Percentiles rank a stretch among this genome's conserved stretches.
These are phyloP conservation scores for Acanthochlamys bracteata DNA, from an alignment of 106 monocot species.

Conservation along the genomic window DNA sequence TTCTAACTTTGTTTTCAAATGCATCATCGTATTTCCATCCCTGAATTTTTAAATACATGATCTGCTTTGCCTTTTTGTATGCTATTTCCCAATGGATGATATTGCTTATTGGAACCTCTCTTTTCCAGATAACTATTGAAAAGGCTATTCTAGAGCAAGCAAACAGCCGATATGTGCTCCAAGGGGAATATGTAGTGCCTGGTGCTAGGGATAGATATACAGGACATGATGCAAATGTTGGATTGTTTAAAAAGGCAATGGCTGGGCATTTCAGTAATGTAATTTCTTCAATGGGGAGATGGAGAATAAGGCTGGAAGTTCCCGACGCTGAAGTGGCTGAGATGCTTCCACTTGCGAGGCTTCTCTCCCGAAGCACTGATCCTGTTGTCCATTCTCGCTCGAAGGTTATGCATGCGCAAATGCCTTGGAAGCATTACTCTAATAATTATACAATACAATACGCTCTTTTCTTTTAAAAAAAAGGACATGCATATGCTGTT, in stretches of 20 bases:
- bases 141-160: slow-evolving; percentile 91
- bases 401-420: slow-evolving; percentile 38
- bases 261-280: slow-evolving; percentile 77
- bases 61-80: no score
- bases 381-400: slow-evolving; percentile 92
- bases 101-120: no score
- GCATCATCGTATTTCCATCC: no score
- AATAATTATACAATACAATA: no score
- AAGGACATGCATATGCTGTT: no score
- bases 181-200: slow-evolving; percentile 98
- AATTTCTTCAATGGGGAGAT: slow-evolving; percentile 94
- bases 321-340: slow-evolving; percentile 94
- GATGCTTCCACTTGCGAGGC: slow-evolving; percentile 95
- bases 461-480: no score
- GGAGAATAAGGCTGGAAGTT: slow-evolving; percentile 94
- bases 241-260: slow-evolving; percentile 64
- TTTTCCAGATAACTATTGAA: slow-evolving; percentile 77
- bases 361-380: slow-evolving; percentile 95
- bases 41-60: no score
- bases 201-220: slow-evolving; percentile 81
- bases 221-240: slow-evolving; percentile 29
- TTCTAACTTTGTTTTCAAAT: no score
- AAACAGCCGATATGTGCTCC: slow-evolving; percentile 84
- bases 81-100: no score
- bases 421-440: background rate